phyloP scores from a whole-genome alignment of 495 filamentous ascomycete species.

The Rostrohypoxylon terebratum region DNA sequence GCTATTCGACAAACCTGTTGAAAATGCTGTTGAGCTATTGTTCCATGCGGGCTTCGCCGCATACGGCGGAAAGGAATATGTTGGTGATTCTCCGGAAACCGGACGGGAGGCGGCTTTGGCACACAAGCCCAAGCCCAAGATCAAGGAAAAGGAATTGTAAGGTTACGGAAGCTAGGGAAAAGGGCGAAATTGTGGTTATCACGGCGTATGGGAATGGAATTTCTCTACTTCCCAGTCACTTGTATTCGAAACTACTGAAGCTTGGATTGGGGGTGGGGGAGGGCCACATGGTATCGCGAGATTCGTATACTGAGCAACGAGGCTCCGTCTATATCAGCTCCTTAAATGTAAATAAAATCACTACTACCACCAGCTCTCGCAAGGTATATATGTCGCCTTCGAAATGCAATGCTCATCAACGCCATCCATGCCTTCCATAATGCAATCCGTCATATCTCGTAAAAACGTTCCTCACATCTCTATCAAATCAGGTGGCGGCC shows the following conservation, averaged over 20 bases:
- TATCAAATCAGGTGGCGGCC: conserved; percentile 64
- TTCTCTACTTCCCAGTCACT: conserved; percentile 24
- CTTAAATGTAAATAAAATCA: conserved; percentile 21
- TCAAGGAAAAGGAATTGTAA: conserved; percentile 65
- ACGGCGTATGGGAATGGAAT: conserved; percentile 1
- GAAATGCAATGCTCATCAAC: conserved; percentile 35
- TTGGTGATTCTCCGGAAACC: conserved; percentile 63
- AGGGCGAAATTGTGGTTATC: not conserved
- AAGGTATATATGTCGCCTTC: conserved; percentile 41
- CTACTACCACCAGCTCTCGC: not conserved
- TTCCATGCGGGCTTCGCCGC: conserved; percentile 83
- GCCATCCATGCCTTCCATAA: conserved; percentile 26
- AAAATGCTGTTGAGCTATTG: conserved; percentile 86
- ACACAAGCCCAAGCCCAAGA: conserved; percentile 58
- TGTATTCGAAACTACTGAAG: conserved; percentile 14
- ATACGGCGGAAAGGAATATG: conserved; percentile 71
- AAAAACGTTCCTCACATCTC: conserved; percentile 46
- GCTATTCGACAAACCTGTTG: conserved; percentile 93
- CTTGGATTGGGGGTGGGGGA: not conserved
- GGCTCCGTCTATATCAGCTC: conserved; percentile 19
- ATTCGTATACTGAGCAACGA: conserved; percentile 17
- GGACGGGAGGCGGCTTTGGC: conserved; percentile 67
- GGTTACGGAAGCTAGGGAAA: conserved; percentile 7
- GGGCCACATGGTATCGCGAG: not conserved
- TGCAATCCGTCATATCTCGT: conserved; percentile 36